Evolutionary conservation across 2,329 filamentous ascomycete species (phyloP).

Genomic region (Macroventuria anomochaeta): DNA sequence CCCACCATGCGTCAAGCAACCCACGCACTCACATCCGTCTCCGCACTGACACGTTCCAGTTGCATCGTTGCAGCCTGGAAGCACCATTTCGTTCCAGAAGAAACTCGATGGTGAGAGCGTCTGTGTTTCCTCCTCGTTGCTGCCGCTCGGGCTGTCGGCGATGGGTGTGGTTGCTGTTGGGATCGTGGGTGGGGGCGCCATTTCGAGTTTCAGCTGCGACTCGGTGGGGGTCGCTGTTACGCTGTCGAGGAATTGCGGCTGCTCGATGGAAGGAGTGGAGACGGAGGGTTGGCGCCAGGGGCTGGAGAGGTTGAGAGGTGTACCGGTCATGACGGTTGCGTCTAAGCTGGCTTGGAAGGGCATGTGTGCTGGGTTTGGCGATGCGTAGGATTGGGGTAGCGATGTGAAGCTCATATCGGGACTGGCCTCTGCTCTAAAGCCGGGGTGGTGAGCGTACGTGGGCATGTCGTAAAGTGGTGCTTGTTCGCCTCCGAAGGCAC

Average conservation of each 20-base stretch:
- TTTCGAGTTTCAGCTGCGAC: slow-evolving; percentile 7
- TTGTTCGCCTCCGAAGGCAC: slow-evolving; percentile 39
- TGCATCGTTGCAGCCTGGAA: slow-evolving; percentile 55
- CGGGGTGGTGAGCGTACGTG: slow-evolving; percentile 43
- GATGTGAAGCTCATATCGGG: slow-evolving; percentile 23
- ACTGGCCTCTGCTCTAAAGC: slow-evolving; percentile 36
- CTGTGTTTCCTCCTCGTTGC: slow-evolving; percentile 41
- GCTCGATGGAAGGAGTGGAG: slow-evolving; percentile 19
- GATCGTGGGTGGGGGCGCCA: slow-evolving; percentile 26
- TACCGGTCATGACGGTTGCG: slow-evolving; percentile 25
- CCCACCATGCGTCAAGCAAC: slow-evolving; percentile 60
- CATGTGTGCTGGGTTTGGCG: slow-evolving; percentile 28
- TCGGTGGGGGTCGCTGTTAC: slow-evolving; percentile 18
- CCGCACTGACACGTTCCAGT: slow-evolving; percentile 61
- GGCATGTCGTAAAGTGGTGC: slow-evolving; percentile 46
- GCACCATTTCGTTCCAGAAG: slow-evolving; percentile 46
- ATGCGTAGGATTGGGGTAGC: slow-evolving; percentile 26
- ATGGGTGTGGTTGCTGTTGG: slow-evolving; percentile 17
- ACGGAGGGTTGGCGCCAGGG: slow-evolving; percentile 36
- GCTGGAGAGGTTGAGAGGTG: slow-evolving; percentile 21
- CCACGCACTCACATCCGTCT: slow-evolving; percentile 59
- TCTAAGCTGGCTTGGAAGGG: slow-evolving; percentile 31
- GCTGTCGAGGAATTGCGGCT: slow-evolving; percentile 25
- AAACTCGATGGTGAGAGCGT: slow-evolving; percentile 49
- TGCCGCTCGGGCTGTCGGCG: slow-evolving; percentile 39